Percentiles rank a stretch among this genome's conserved stretches.
phyloP scores from a whole-genome alignment of 2,329 filamentous ascomycete genomes.

The Claviceps sp. region DNA sequence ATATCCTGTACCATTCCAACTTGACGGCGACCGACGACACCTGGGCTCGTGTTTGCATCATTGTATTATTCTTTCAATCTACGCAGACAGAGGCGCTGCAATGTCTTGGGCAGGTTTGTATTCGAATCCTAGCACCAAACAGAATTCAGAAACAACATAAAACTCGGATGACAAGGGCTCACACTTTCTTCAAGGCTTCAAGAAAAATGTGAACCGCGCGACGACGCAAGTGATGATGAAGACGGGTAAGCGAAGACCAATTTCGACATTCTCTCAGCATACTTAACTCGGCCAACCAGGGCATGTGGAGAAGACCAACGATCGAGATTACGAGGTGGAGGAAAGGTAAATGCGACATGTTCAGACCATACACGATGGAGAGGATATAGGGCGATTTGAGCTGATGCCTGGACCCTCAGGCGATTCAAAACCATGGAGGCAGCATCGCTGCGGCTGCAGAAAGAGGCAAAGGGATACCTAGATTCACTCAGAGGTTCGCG shows the following conservation, averaged over 20 bases:
- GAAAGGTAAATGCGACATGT: conserved; percentile 47
- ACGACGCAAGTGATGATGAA: conserved; percentile 99
- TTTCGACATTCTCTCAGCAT: too few species aligned
- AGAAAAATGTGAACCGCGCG: conserved; percentile 96
- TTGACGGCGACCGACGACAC: neutral
- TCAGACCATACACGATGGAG: neutral
- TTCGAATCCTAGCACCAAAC: neutral
- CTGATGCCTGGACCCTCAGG: conserved; percentile 31
- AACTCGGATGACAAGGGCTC: conserved; percentile 12
- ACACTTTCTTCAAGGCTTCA: conserved; percentile 29
- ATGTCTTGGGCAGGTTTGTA: conserved; percentile 60
- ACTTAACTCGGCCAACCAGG: conserved; percentile 31
- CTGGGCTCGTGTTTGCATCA: neutral
- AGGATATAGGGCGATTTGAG: neutral
- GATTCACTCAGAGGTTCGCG: conserved; percentile 74
- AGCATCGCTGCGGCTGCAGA: conserved; percentile 81
- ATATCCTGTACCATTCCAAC: neutral
- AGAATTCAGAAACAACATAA: neutral
- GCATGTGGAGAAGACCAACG: conserved; percentile 96
- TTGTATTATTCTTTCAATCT: neutral
- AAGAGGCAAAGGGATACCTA: conserved; percentile 95
- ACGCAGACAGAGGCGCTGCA: conserved; percentile 14
- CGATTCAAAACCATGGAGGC: conserved; percentile 97
- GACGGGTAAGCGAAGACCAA: conserved; percentile 46
- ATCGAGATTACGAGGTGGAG: conserved; percentile 97